Evolutionary conservation across 352 stramenopile genomes (phyloP), one percentile per base, ranked within the genome.

Genomic region (Thraustochytrium sp.): DNA sequence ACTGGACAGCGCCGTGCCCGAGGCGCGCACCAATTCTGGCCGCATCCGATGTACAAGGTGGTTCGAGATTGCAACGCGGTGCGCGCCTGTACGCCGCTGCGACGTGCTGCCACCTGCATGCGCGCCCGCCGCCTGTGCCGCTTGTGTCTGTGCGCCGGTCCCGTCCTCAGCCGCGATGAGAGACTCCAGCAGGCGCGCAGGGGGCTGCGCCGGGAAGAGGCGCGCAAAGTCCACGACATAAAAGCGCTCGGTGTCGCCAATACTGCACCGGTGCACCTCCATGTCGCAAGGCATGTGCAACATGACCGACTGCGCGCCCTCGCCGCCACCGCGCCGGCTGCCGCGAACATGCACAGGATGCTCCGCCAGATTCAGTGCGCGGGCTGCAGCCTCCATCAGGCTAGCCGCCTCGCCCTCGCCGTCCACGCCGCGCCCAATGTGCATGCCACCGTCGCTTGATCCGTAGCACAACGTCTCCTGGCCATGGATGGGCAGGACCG

Each of bases 171-270:
- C 9, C 8, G 59, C 40, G 26, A 26, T 51, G 23, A 75, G 36
- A 21, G 38, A 9, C 31, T 75, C 40, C 1, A 75, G 29, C 37
- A 40, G 23, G 8, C 4, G 26, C 26, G 62, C 40, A 2, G 53
- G 74, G 5, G 74, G 74, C 53, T 82, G 49, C 2, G 74, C 37
- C 36, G 74, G 74, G 51, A 73, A 73, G 26, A 82, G 55, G 34
- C 74, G 51, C 51, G 74, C 74, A 74, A 82, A 82, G 49, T 82
- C 74, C 13, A 82, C 74, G 8, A 55, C 74, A 31, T 82, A 82
- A n/a, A 46, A 16, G 13, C 46, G 44, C 18, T 42, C 46, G 18
- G 3, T n/a, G 44, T 75, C 40, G 0, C 29, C 38, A 11, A 75
- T 26, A 21, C 26, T 8, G 9, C 31, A 46, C 13, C 68, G n/a